Conservation (phyloP, 148 eudicot genomes). For the Dysphania ambrosioides region DNA sequence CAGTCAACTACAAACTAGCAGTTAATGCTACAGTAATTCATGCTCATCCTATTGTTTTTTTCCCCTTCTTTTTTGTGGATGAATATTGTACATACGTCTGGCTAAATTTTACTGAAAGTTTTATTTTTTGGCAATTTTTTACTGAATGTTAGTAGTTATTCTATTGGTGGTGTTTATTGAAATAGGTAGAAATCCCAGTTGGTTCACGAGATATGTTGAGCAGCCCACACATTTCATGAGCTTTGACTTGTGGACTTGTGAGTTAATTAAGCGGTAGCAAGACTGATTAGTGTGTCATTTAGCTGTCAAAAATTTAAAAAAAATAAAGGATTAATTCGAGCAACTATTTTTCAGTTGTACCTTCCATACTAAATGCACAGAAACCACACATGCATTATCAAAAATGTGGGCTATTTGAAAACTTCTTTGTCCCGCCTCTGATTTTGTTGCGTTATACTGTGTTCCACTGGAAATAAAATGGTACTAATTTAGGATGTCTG, state of each 20-base stretch:
- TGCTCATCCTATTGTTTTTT: background rate
- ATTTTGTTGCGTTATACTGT: too few relatives aligned
- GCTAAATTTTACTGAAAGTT: background rate
- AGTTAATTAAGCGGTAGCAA: background rate
- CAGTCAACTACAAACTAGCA: conserved; percentile 68
- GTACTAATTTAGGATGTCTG: too few relatives aligned
- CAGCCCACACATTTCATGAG: conserved; percentile 40
- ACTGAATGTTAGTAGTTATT: conserved; percentile 21
- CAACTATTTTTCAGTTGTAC: background rate
- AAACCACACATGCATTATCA: too few relatives aligned
- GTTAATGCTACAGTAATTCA: conserved; percentile 25
- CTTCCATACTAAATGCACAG: background rate
- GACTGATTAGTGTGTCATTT: background rate
- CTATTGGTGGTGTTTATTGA: conserved; percentile 28
- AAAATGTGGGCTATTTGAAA: too few relatives aligned
- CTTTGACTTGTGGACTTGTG: conserved; percentile 15
- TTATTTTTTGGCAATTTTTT: conserved; percentile 1
- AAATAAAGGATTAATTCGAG: background rate
- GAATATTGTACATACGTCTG: too few relatives aligned
- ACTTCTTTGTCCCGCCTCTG: background rate
- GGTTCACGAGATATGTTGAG: conserved; percentile 57
- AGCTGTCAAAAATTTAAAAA: too few relatives aligned
- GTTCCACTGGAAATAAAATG: too few relatives aligned
- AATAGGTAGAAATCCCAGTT: conserved; percentile 42
- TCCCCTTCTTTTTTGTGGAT: background rate